phyloP scores from a whole-genome alignment of 306 rosid genomes.

The Delonix regia region DNA sequence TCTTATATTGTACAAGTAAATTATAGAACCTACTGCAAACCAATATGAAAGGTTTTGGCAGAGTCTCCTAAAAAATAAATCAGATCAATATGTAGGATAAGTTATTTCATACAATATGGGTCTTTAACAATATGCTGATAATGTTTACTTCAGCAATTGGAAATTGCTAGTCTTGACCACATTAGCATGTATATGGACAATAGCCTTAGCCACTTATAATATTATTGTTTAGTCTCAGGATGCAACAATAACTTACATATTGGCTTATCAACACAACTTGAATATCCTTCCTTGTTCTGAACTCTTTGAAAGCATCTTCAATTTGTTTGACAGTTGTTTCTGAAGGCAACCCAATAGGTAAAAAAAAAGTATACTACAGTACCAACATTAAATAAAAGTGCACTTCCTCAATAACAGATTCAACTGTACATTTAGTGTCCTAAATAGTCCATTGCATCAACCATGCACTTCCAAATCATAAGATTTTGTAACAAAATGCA shows the following conservation, averaged over 20 bases:
- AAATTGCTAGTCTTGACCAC: no score
- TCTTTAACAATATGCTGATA: no score
- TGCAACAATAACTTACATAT: constrained; percentile 67
- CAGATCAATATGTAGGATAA: no score
- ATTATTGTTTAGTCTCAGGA: neutral
- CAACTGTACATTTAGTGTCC: neutral
- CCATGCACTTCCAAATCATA: neutral
- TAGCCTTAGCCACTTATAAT: neutral
- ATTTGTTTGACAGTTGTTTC: constrained; percentile 91
- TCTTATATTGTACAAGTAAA: no score
- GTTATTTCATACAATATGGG: no score
- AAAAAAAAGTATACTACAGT: constrained; percentile 23
- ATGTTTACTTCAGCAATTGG: no score
- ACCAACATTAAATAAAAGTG: constrained; percentile 24
- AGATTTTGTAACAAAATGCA: constrained; percentile 7
- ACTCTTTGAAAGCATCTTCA: constrained; percentile 96
- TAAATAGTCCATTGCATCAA: neutral
- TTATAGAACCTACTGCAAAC: no score
- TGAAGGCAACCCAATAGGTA: constrained; percentile 33
- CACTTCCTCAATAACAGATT: neutral
- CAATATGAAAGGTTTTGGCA: no score
- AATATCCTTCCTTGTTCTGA: constrained; percentile 76
- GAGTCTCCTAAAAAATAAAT: no score
- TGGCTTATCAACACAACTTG: constrained; percentile 92
- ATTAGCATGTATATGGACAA: neutral